Conservation (phyloP, 1,139 yeast genomes). For the Magnusiomyces fungicola region DNA sequence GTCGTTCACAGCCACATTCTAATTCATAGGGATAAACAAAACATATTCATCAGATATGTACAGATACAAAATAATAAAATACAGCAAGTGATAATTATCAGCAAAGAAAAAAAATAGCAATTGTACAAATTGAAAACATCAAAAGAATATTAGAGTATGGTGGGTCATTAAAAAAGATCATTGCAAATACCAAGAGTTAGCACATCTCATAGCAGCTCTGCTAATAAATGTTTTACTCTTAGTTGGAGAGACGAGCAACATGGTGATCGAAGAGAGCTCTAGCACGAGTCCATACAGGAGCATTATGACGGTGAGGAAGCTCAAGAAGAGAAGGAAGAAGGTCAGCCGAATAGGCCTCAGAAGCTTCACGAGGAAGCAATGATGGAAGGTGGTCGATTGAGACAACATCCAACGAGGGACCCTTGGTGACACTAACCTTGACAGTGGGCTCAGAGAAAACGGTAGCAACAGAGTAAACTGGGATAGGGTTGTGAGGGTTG, state of each 20-base stretch:
- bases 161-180: no score
- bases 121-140: no score
- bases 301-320: conserved; percentile 68
- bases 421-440: conserved; percentile 62
- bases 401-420: conserved; percentile 73
- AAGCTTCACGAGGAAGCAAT: conserved; percentile 90
- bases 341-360: conserved; percentile 82
- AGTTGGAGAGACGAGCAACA: conserved; percentile 37
- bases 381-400: conserved; percentile 98
- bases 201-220: no score
- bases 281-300: conserved; percentile 91
- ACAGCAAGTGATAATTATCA: no score
- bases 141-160: no score
- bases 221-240: not conserved
- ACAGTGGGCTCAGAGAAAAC: conserved; percentile 89
- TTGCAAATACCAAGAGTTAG: no score
- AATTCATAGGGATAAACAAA: no score
- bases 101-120: no score
- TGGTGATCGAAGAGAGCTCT: conserved; percentile 75
- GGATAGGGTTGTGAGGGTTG: conserved; percentile 95
- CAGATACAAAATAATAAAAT: no score
- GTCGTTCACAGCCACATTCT: no score
- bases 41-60: no score
- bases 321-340: conserved; percentile 81
- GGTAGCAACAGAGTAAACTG: conserved; percentile 84